Evolutionary conservation across 805 yeast genomes (phyloP), one percentile per base, ranked within the genome.

Genomic region (Cyberlindnera mississippiensis): DNA sequence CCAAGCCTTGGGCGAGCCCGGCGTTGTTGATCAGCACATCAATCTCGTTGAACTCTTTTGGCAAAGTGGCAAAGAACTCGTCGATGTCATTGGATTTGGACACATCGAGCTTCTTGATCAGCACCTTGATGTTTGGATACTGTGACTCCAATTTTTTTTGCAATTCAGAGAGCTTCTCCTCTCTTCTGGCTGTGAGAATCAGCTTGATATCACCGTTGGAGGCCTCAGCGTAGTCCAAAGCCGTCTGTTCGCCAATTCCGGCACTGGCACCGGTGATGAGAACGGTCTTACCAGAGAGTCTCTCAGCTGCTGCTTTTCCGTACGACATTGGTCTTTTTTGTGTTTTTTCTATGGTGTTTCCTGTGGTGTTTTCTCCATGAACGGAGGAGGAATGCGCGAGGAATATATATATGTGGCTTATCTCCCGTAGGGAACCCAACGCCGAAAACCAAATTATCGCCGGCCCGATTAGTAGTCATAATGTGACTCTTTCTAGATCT

Each of bases 181-280:
- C 52, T 65, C 96, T 78, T 65, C 96, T 79, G 8, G 96, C 96
- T 4, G 89, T 73, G 30, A 88, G 70, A 46, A 88, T 69, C 53
- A 87, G 73, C 57, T 82, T 81, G 56, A 83, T 61, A 15, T 81
- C 61, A 28, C 95, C 95, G 41, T 77, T 69, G 19, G 91, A 72
- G n/a, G 86, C 85, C 28, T 59, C 80, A 26, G 96, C 93, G 52
- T 87, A 80, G 60, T 90, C 96, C 37, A 72, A 64, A 13, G 97
- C 98, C 13, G 96, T 89, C 42, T 95, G 91, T 52, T 78, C 80
- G 15, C 98, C 99, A 56, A 91, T 91, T 41, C 99, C 98, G 8
- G 96, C 81, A 29, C 96, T 85, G 11, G 97, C 98, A 48, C 98
- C 98, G 15, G 98, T 87, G 57, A 91, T 82, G 30, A 91, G 74